A percentile compares a stretch with the other conserved stretches of the same genome.
These are phyloP conservation scores for Cladophialophora exuberans DNA, from an alignment of 2,329 filamentous ascomycete species.

Conservation along the genomic window DNA sequence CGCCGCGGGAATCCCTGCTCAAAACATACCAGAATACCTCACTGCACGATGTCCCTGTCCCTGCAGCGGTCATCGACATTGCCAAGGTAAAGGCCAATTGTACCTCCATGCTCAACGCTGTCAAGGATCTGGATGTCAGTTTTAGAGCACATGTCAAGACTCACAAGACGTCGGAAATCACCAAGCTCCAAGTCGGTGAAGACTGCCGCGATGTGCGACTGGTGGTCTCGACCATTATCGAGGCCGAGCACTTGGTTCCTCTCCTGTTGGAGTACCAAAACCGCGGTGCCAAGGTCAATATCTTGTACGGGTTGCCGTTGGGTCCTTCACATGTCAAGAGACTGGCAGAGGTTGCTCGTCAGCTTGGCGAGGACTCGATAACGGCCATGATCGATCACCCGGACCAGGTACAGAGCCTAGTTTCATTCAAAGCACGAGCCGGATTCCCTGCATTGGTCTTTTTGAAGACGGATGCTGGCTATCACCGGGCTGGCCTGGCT, in stretches of 20 bases:
- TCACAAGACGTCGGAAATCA: constrained; percentile 74
- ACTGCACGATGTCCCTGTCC: constrained; percentile 64
- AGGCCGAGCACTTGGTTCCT: constrained; percentile 69
- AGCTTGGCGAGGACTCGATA: constrained; percentile 61
- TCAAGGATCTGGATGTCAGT: constrained; percentile 60
- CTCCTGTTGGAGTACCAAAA: constrained; percentile 62
- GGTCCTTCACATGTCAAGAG: constrained; percentile 63
- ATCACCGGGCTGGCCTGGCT: constrained; percentile 69
- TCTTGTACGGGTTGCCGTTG: constrained; percentile 74
- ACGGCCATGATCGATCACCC: constrained; percentile 72
- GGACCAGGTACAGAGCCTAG: constrained; percentile 59
- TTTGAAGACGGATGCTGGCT: constrained; percentile 76
- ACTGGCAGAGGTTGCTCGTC: constrained; percentile 59
- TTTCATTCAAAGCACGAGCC: constrained; percentile 46
- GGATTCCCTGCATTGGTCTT: constrained; percentile 60
- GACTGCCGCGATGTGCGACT: constrained; percentile 59
- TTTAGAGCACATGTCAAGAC: constrained; percentile 83
- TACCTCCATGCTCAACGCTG: constrained; percentile 69
- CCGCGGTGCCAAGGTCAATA: constrained; percentile 61
- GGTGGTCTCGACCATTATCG: constrained; percentile 73
- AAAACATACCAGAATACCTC: constrained; percentile 60
- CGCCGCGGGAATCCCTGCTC: constrained; percentile 22
- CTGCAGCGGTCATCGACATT: constrained; percentile 69
- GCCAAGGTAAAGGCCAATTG: constrained; percentile 71
- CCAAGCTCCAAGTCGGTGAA: constrained; percentile 70